Evolutionary conservation across 129 eudicot genomes (phyloP).

Genomic region (Ambrosia trifida): DNA sequence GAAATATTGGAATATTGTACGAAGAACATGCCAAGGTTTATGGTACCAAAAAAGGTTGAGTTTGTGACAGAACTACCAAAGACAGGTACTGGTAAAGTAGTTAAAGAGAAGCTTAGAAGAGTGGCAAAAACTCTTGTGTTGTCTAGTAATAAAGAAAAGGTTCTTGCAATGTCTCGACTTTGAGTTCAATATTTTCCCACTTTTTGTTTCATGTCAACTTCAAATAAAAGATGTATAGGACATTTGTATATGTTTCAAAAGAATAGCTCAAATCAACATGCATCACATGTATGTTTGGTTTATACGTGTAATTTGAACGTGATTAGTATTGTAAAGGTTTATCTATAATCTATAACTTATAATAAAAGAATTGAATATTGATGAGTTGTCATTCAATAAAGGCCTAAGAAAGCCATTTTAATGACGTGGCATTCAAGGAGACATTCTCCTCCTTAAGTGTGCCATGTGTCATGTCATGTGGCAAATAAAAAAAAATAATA

Average conservation of each 20-base stretch:
- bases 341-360: too few relatives aligned
- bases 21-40: slow-evolving; percentile 42
- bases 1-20: slow-evolving; percentile 42
- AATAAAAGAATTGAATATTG: too few relatives aligned
- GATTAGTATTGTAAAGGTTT: too few relatives aligned
- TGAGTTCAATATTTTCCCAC: slow-evolving; percentile 12
- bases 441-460: too few relatives aligned
- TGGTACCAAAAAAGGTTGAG: slow-evolving; percentile 48
- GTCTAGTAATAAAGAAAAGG: slow-evolving; percentile 26
- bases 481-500: too few relatives aligned
- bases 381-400: too few relatives aligned
- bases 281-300: neutral
- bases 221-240: neutral
- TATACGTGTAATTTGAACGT: too few relatives aligned
- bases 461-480: too few relatives aligned
- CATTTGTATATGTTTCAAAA: neutral
- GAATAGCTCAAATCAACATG: neutral
- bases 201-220: neutral
- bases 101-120: slow-evolving; percentile 40
- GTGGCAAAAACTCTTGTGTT: slow-evolving; percentile 31
- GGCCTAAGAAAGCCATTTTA: too few relatives aligned
- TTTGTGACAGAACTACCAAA: slow-evolving; percentile 46
- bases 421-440: too few relatives aligned
- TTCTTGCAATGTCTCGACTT: slow-evolving; percentile 43
- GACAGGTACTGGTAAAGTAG: slow-evolving; percentile 46